Percentiles rank a stretch among this genome's conserved stretches.
These are phyloP conservation scores for Erythrobasidium hasegawianum DNA, from an alignment of 1,284 basidiomycete species.

Conservation along the genomic window DNA sequence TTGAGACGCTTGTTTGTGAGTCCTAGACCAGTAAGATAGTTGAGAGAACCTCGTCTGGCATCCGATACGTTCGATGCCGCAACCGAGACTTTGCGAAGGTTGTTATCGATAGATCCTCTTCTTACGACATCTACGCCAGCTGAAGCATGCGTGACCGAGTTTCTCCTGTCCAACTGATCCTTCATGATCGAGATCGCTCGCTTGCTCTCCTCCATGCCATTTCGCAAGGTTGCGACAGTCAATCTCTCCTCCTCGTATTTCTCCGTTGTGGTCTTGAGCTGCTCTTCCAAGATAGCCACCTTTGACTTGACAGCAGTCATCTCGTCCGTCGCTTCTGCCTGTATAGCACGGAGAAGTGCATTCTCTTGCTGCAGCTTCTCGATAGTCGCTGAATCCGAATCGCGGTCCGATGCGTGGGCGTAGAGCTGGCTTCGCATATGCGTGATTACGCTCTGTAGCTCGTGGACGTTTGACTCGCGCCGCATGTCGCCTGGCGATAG, in stretches of 20 bases:
- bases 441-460: conserved; percentile 21
- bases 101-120: not conserved
- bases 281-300: conserved; percentile 16
- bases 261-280: conserved; percentile 51
- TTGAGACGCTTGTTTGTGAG: conserved; percentile 23
- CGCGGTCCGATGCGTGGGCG: conserved; percentile 9
- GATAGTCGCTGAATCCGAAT: conserved; percentile 5
- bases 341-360: conserved; percentile 33
- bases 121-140: conserved; percentile 9
- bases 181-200: conserved; percentile 87
- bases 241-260: conserved; percentile 73
- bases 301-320: conserved; percentile 5
- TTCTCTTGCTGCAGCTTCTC: conserved; percentile 33
- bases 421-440: conserved; percentile 21
- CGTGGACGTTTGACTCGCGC: conserved; percentile 28
- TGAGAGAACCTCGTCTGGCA: conserved; percentile 22
- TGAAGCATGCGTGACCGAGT: conserved; percentile 7
- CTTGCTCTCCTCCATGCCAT: conserved; percentile 86
- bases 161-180: conserved; percentile 36
- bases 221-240: conserved; percentile 69
- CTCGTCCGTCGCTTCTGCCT: conserved; percentile 37
- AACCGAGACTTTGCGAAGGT: conserved; percentile 1
- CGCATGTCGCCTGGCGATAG: conserved; percentile 9
- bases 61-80: conserved; percentile 15
- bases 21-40: conserved; percentile 30